These are phyloP conservation scores for Cunninghamia lanceolata DNA, from an alignment of 75 land plant species.

Conservation along the genomic window DNA sequence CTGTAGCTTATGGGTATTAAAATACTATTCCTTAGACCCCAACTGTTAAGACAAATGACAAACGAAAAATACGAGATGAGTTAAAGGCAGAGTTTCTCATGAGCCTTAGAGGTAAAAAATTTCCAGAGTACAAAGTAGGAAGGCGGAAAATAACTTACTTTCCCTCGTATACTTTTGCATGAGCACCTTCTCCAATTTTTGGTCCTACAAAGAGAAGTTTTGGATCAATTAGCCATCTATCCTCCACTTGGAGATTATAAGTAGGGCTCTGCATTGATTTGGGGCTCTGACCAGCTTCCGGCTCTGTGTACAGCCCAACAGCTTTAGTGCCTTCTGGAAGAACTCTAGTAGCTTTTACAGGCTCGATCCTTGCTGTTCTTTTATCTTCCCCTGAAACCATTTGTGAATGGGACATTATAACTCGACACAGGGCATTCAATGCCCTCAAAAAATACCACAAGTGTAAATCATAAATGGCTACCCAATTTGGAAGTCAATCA, in stretches of 20 bases:
- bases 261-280: slow-evolving; percentile 7
- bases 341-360: slow-evolving; percentile 11
- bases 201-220: slow-evolving; percentile 47
- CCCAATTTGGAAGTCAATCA: background rate
- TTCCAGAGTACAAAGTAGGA: background rate
- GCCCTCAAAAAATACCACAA: too few relatives aligned
- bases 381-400: slow-evolving; percentile 8
- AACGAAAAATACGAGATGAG: background rate
- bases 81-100: background rate
- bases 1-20: background rate
- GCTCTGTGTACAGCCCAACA: background rate
- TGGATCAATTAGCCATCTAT: slow-evolving; percentile 46
- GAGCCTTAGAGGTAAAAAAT: background rate
- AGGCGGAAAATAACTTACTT: slow-evolving; percentile 36
- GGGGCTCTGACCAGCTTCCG: slow-evolving; percentile 7
- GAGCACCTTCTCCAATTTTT: slow-evolving; percentile 69
- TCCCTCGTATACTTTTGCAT: slow-evolving; percentile 68
- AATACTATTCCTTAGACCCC: background rate
- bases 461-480: background rate
- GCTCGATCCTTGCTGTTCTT: background rate
- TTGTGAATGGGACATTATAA: background rate
- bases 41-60: background rate
- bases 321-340: slow-evolving; percentile 9
- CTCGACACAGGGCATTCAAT: too few relatives aligned
- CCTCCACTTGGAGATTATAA: slow-evolving; percentile 30